Evolutionary conservation across 2,329 filamentous ascomycete genomes (phyloP), one percentile per base, ranked within the genome.

Genomic region (Graphiopsis chlorocephala): DNA sequence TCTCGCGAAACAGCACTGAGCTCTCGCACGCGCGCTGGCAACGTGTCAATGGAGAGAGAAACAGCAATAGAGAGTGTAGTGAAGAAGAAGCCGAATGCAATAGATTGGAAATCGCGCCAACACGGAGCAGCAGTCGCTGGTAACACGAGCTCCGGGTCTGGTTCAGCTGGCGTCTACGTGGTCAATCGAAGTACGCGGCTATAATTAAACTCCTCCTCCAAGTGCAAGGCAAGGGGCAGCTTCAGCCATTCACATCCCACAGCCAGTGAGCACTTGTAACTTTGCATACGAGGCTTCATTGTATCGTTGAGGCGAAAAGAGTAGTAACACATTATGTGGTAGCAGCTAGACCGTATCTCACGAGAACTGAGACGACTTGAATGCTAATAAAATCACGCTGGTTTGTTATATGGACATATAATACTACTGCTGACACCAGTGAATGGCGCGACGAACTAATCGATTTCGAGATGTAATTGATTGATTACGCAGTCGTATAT

Each of bases 91-190:
- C 25, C 26, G 31, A 48, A 12, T 38, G 12, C 1, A 55, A 29
- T 4, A 15, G 14, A 35, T 8, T 15, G 31, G 23, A 57, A 38
- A 45, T 4, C 3, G 29, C 14, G 29, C 14, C 53, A 23, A 57
- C 7, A 33, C 14, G 11, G 28, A 57, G 53, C 20, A 33, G 14
- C 38, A 15, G 38, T 45, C 38, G 7, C 3, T 14, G 10, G 38
- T 52, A 29, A 29, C 50, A 53, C 26, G 15, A n/a, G 26, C 17
- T 28, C n/a, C 29, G 38, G 20, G 52, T 35, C 10, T 28, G 26
- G 17, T 57, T 57, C 55, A 57, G 55, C 35, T 58, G 55, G 55
- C 55, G 55, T 58, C 55, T 58, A 58, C 55, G 55, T 58, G 55
- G 55, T 58, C 55, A 58, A 58, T 58, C 55, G 55, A 20, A 12